Evolutionary conservation across 495 filamentous ascomycete genomes (phyloP).

Genomic region (Aspergillus indologenus): DNA sequence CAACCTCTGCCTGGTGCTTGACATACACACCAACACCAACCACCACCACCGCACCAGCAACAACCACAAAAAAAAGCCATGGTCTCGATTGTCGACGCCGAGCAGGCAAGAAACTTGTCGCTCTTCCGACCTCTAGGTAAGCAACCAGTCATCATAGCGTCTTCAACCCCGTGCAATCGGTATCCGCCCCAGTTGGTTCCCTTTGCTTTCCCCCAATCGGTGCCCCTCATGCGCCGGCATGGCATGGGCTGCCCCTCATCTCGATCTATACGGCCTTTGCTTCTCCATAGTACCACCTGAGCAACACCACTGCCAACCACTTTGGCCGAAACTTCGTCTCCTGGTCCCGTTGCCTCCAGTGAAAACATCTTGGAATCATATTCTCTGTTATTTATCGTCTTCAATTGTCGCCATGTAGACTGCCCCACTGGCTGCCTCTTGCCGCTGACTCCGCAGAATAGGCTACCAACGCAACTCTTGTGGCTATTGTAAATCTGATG

Average conservation of each 20-base stretch:
- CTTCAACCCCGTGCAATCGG: slow-evolving; percentile 39
- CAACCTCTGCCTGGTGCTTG: no score
- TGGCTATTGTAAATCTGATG: slow-evolving; percentile 54
- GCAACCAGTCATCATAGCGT: slow-evolving; percentile 39
- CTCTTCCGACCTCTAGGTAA: slow-evolving; percentile 49
- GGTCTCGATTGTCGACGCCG: slow-evolving; percentile 41
- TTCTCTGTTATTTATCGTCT: neutral
- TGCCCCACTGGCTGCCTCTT: slow-evolving; percentile 15
- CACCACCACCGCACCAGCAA: slow-evolving; percentile 1
- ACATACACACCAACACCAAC: slow-evolving; percentile 1
- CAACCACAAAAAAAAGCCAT: slow-evolving; percentile 20
- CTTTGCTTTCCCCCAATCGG: slow-evolving; percentile 10
- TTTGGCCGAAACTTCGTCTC: slow-evolving; percentile 1
- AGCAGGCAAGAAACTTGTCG: slow-evolving; percentile 46
- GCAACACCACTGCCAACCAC: neutral
- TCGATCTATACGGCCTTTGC: neutral
- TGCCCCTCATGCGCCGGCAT: slow-evolving; percentile 9
- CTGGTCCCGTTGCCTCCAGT: neutral
- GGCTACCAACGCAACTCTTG: slow-evolving; percentile 52
- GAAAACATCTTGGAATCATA: neutral
- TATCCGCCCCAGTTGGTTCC: slow-evolving; percentile 30
- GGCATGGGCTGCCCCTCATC: slow-evolving; percentile 17
- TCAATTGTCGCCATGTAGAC: neutral
- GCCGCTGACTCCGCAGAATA: slow-evolving; percentile 27
- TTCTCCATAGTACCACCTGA: neutral